Percentiles rank a stretch among this genome's conserved stretches.
These are phyloP conservation scores for Pholiota conissans DNA, from an alignment of 768 basidiomycete genomes.

Conservation along the genomic window DNA sequence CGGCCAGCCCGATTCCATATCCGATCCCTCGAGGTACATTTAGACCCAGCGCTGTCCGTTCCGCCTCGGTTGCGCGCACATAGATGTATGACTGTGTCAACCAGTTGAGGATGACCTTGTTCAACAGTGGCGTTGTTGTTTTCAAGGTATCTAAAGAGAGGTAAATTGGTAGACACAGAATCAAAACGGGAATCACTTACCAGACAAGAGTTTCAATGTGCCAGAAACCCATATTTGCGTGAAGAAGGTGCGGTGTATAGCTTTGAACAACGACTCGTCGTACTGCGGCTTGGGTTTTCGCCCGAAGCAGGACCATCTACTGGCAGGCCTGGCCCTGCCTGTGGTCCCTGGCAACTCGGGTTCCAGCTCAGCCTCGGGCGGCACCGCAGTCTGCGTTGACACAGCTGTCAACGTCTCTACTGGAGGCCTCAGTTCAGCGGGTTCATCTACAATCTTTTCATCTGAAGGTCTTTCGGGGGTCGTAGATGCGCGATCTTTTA, in stretches of 20 bases:
- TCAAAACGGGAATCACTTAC: conserved; percentile 21
- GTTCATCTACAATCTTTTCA: conserved; percentile 7
- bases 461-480: background rate
- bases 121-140: conserved; percentile 57
- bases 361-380: conserved; percentile 7
- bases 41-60: conserved; percentile 30
- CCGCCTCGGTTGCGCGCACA: conserved; percentile 33
- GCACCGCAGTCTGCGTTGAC: conserved; percentile 12
- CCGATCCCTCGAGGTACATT: conserved; percentile 49
- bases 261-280: conserved; percentile 50
- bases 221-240: conserved; percentile 50
- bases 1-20: conserved; percentile 59
- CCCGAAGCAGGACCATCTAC: background rate
- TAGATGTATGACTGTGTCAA: conserved; percentile 48
- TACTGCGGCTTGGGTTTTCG: conserved; percentile 24
- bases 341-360: conserved; percentile 1
- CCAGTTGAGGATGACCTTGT: conserved; percentile 58
- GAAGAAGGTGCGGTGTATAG: conserved; percentile 48
- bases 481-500: background rate
- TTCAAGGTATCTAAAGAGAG: conserved; percentile 40
- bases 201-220: conserved; percentile 42
- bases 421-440: background rate
- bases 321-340: background rate
- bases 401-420: conserved; percentile 6
- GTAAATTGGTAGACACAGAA: background rate